These are phyloP conservation scores for Candida suzukii DNA, from an alignment of 805 yeast genomes.

Conservation along the genomic window DNA sequence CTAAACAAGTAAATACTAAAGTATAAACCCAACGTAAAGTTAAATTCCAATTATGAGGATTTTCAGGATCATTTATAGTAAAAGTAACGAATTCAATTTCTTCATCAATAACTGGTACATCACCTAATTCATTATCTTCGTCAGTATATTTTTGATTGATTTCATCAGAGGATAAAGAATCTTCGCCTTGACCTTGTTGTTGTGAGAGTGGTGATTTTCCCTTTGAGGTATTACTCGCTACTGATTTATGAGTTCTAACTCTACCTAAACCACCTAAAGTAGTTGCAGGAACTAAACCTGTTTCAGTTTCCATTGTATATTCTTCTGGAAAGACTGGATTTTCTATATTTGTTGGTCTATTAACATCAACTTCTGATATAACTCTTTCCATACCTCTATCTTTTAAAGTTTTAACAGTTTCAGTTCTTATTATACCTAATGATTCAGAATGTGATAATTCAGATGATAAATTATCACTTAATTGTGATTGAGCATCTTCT, in stretches of 20 bases:
- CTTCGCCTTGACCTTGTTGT: conserved; percentile 15
- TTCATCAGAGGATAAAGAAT: conserved; percentile 23
- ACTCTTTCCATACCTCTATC: conserved; percentile 54
- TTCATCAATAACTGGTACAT: conserved; percentile 38
- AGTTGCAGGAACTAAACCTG: conserved; percentile 80
- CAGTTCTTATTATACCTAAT: conserved; percentile 48
- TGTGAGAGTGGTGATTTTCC: too few relatives aligned
- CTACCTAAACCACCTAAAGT: conserved; percentile 68
- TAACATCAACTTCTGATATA: conserved; percentile 48
- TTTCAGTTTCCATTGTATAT: conserved; percentile 78
- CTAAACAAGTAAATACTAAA: conserved; percentile 57
- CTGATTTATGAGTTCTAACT: conserved; percentile 16
- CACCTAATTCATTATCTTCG: conserved; percentile 16
- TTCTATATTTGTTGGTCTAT: conserved; percentile 44
- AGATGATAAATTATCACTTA: conserved; percentile 25
- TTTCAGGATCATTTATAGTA: conserved; percentile 70
- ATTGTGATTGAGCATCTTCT: conserved; percentile 40
- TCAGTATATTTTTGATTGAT: conserved; percentile 19
- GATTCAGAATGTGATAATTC: conserved; percentile 26
- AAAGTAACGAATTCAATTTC: conserved; percentile 84
- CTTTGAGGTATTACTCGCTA: too few relatives aligned
- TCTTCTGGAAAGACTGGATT: conserved; percentile 88
- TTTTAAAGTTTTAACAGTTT: conserved; percentile 63
- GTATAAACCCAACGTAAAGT: conserved; percentile 60
- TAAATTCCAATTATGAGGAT: conserved; percentile 80